Conservation (phyloP, 345 rosid species). For the Limnanthes douglasii region DNA sequence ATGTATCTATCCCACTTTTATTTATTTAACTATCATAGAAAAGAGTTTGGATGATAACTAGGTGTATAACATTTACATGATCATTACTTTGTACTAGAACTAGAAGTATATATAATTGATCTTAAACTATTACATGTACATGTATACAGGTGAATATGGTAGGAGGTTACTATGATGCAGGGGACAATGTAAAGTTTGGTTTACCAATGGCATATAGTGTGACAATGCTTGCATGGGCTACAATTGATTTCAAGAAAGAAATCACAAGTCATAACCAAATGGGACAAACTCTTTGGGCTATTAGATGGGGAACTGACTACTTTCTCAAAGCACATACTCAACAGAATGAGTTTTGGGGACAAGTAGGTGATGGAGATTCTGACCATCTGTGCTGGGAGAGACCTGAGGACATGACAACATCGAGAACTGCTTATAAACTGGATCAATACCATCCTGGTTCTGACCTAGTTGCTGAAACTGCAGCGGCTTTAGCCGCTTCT, state of each 20-base stretch:
- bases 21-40: not conserved
- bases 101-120: conserved; percentile 6
- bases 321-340: conserved; percentile 63
- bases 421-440: conserved; percentile 57
- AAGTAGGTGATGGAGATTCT: conserved; percentile 80
- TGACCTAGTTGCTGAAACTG: conserved; percentile 72
- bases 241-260: conserved; percentile 42
- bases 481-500: conserved; percentile 76
- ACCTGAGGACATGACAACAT: conserved; percentile 85
- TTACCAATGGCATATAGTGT: conserved; percentile 71
- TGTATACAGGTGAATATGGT: conserved; percentile 47
- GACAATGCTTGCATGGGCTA: conserved; percentile 73
- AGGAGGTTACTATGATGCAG: conserved; percentile 91
- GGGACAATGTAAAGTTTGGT: conserved; percentile 89
- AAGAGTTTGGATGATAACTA: not conserved
- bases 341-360: conserved; percentile 66
- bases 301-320: conserved; percentile 81
- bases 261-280: conserved; percentile 41
- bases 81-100: not conserved
- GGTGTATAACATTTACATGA: not conserved
- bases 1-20: conserved; percentile 3
- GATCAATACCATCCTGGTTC: conserved; percentile 64
- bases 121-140: conserved; percentile 1
- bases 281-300: conserved; percentile 37
- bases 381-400: conserved; percentile 90